Conservation (phyloP, 2,329 filamentous ascomycete species). For the Coniella lustricola region DNA sequence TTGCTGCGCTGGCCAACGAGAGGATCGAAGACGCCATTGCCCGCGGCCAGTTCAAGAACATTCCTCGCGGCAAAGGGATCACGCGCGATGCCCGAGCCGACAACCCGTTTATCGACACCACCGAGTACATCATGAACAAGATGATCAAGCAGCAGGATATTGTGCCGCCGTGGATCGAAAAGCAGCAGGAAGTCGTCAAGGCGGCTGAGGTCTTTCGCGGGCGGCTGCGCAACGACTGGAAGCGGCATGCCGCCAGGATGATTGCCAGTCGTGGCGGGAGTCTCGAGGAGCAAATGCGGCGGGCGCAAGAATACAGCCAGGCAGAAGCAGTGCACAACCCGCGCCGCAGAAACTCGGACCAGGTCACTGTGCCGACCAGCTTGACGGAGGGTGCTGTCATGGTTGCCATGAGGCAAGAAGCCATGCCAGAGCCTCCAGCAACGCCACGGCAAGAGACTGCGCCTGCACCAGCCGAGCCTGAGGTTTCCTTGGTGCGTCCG, state of each 20-base stretch:
- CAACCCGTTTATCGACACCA: slow-evolving; percentile 90
- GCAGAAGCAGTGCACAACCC: slow-evolving; percentile 66
- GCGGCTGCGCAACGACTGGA: slow-evolving; percentile 77
- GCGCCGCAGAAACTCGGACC: slow-evolving; percentile 36
- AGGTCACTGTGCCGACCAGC: slow-evolving; percentile 40
- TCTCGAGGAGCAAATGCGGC: slow-evolving; percentile 62
- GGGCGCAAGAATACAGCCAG: slow-evolving; percentile 66
- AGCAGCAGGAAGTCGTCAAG: slow-evolving; percentile 81
- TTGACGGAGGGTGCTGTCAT: slow-evolving; percentile 42
- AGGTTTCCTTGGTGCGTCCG: slow-evolving; percentile 41
- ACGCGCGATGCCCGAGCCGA: slow-evolving; percentile 74
- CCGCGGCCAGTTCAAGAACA: slow-evolving; percentile 78
- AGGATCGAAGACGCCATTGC: slow-evolving; percentile 88
- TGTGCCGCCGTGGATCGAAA: slow-evolving; percentile 97
- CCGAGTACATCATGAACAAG: slow-evolving; percentile 97
- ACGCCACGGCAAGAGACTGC: slow-evolving; percentile 8
- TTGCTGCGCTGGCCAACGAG: slow-evolving; percentile 81
- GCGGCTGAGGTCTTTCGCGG: slow-evolving; percentile 63
- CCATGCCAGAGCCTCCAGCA: slow-evolving; percentile 13
- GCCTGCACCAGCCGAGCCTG: slow-evolving; percentile 11
- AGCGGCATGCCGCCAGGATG: slow-evolving; percentile 68
- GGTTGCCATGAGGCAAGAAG: slow-evolving; percentile 35
- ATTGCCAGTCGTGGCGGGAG: slow-evolving; percentile 73
- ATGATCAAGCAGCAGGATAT: slow-evolving; percentile 96
- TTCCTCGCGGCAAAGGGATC: slow-evolving; percentile 72